Percentiles rank a stretch among this genome's conserved stretches.
Evolutionary conservation across 371 early-diverging fungal species (phyloP).

Genomic region (Blastocladiella emersonii): DNA sequence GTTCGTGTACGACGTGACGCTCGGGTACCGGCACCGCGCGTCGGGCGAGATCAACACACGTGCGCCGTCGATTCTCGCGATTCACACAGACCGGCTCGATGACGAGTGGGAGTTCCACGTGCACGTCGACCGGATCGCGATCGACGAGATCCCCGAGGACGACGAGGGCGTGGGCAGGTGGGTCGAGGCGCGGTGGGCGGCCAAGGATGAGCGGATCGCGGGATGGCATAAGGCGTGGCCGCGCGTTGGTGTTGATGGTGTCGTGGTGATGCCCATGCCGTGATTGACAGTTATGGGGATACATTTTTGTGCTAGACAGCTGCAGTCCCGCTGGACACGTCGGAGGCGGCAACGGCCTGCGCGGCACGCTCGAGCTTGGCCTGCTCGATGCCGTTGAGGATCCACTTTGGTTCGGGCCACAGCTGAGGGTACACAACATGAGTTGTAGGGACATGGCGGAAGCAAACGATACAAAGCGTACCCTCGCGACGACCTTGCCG

Average conservation of each 20-base stretch:
- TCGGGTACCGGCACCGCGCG: constrained; percentile 38
- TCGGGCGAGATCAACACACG: constrained; percentile 27
- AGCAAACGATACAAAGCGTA: constrained; percentile 18
- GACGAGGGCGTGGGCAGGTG: background rate
- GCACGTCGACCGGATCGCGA: constrained; percentile 37
- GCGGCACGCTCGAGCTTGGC: background rate
- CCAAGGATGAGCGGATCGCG: background rate
- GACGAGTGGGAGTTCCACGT: constrained; percentile 56
- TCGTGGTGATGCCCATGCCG: background rate
- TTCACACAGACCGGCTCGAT: constrained; percentile 32
- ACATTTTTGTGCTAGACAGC: no score
- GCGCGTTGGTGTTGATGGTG: background rate
- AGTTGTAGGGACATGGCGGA: background rate
- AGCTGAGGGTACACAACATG: background rate
- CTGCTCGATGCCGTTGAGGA: background rate
- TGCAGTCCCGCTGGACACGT: no score
- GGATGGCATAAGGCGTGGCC: background rate
- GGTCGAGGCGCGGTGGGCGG: background rate
- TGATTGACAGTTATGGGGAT: no score
- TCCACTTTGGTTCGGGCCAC: background rate
- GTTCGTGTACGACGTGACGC: constrained; percentile 50
- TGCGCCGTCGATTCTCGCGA: constrained; percentile 38
- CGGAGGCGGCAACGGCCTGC: background rate
- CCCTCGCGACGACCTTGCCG: constrained; percentile 57
- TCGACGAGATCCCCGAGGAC: constrained; percentile 37